Percentiles rank a stretch among this genome's conserved stretches.
Evolutionary conservation across 306 rosid species (phyloP).

Genomic region (Pueraria montana): DNA sequence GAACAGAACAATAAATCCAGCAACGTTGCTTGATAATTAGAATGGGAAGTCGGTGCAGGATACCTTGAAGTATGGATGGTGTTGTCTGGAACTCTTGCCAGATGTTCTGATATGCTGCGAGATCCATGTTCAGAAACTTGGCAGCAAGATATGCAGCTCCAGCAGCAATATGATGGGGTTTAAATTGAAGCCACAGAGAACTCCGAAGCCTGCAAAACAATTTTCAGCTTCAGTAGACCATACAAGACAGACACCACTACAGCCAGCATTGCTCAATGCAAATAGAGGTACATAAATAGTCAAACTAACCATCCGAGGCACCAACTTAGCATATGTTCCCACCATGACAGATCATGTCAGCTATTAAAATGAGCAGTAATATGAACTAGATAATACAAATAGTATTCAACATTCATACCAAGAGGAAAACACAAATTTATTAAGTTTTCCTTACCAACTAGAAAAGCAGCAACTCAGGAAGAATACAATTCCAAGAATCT

Average conservation of each 20-base stretch:
- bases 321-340: conserved; percentile 67
- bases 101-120: conserved; percentile 69
- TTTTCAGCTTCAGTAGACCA: conserved; percentile 29
- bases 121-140: conserved; percentile 83
- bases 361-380: conserved; percentile 52
- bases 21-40: conserved; percentile 10
- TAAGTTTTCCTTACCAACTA: conserved; percentile 92
- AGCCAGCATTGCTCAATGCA: conserved; percentile 42
- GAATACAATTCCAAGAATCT: conserved; percentile 92
- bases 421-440: conserved; percentile 63
- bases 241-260: conserved; percentile 28
- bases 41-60: background rate
- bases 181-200: conserved; percentile 98
- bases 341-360: conserved; percentile 65
- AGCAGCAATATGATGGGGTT: conserved; percentile 96
- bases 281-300: conserved; percentile 55
- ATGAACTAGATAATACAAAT: conserved; percentile 52
- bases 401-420: conserved; percentile 61
- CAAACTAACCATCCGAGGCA: conserved; percentile 78
- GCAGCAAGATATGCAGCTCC: conserved; percentile 97
- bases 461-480: conserved; percentile 98
- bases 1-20: conserved; percentile 32
- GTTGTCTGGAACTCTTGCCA: conserved; percentile 92
- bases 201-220: conserved; percentile 86
- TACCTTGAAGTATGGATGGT: conserved; percentile 96